Conservation (phyloP, 345 rosid genomes). For the Capsella bursapastoris region DNA sequence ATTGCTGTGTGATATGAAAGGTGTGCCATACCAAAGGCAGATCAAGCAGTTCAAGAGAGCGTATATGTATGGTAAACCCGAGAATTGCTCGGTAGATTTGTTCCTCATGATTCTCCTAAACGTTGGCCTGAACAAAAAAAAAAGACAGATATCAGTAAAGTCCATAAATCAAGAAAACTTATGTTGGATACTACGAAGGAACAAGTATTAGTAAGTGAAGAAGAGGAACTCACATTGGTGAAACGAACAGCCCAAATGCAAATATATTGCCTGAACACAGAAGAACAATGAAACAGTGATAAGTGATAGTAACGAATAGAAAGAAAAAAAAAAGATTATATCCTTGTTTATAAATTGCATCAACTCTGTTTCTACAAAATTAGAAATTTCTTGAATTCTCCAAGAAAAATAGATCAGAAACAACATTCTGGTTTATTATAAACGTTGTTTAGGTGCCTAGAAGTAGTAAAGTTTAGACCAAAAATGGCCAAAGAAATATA, state of each 20-base stretch:
- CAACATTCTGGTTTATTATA: constrained; percentile 1
- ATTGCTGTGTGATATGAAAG: constrained; percentile 65
- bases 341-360: background rate
- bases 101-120: constrained; percentile 86
- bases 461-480: background rate
- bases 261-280: constrained; percentile 78
- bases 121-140: constrained; percentile 60
- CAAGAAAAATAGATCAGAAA: background rate
- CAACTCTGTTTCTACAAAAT: background rate
- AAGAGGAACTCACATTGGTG: constrained; percentile 69
- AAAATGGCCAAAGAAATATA: constrained; percentile 7
- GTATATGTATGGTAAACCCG: constrained; percentile 85
- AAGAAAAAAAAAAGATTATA: background rate
- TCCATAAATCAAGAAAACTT: background rate
- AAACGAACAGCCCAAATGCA: constrained; percentile 80
- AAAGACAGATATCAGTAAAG: constrained; percentile 10
- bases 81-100: constrained; percentile 75
- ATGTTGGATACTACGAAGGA: background rate
- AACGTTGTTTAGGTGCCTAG: background rate
- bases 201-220: background rate
- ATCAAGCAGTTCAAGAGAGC: constrained; percentile 85
- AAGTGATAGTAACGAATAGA: background rate
- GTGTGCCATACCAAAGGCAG: constrained; percentile 82
- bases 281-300: constrained; percentile 23
- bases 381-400: background rate